A percentile compares a stretch with the other conserved stretches of the same genome.
phyloP scores from a whole-genome alignment of 2,329 filamentous ascomycete genomes.

The Beauveria medogensis region DNA sequence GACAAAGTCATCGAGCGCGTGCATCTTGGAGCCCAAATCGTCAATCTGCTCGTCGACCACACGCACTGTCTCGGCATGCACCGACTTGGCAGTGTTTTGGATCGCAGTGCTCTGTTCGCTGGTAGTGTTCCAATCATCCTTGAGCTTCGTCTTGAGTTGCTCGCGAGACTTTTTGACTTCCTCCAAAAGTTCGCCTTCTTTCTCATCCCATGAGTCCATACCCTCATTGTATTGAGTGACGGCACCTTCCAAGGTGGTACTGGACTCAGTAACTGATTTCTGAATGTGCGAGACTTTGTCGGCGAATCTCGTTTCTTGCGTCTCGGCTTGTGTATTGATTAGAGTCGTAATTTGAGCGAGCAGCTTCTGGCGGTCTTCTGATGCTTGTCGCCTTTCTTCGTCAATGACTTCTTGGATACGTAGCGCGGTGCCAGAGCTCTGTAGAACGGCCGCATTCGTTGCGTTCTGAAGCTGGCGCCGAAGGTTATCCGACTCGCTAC shows the following conservation, averaged over 20 bases:
- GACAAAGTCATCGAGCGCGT: conserved; percentile 84
- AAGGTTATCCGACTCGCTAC: conserved; percentile 65
- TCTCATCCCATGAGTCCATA: conserved; percentile 67
- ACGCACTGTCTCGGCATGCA: conserved; percentile 82
- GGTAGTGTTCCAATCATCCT: conserved; percentile 77
- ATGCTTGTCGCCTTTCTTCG: conserved; percentile 66
- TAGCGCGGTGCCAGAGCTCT: conserved; percentile 58
- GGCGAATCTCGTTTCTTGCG: conserved; percentile 63
- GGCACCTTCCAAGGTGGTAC: conserved; percentile 55
- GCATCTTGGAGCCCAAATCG: conserved; percentile 82
- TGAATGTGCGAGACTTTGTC: conserved; percentile 55
- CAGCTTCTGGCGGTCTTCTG: conserved; percentile 65
- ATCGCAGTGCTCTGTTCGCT: conserved; percentile 77
- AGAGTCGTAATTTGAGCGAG: conserved; percentile 71
- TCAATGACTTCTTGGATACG: conserved; percentile 62
- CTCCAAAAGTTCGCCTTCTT: conserved; percentile 60
- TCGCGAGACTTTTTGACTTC: conserved; percentile 68
- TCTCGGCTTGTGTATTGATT: conserved; percentile 64
- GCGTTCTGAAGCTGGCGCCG: conserved; percentile 64
- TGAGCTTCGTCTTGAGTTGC: conserved; percentile 69
- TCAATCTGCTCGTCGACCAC: conserved; percentile 85
- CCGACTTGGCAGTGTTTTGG: conserved; percentile 72
- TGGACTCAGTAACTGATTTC: conserved; percentile 55
- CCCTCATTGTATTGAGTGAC: conserved; percentile 58
- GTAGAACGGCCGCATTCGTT: conserved; percentile 57